Conservation (phyloP, 164 flowering plant species). For the Vitis amurensis region DNA sequence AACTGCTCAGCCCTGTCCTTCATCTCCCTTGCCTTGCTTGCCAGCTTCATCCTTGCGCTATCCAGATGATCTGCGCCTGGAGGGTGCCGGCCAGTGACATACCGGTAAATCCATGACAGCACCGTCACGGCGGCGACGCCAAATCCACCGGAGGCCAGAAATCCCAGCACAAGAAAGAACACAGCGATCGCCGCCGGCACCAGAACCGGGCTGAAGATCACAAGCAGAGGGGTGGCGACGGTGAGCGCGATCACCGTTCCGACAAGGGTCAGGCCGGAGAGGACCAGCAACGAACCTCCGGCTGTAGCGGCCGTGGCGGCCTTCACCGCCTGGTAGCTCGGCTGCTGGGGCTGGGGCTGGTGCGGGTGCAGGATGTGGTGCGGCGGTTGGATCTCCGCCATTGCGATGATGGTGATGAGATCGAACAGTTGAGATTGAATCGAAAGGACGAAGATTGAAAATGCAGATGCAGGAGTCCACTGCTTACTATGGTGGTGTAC, state of each 20-base stretch:
- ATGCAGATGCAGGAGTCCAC: background rate
- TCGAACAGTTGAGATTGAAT: background rate
- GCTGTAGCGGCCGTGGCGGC: conserved; percentile 48
- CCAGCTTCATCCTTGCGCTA: conserved; percentile 33
- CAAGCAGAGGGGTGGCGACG: conserved; percentile 47
- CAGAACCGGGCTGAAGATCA: conserved; percentile 42
- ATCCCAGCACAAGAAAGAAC: conserved; percentile 31
- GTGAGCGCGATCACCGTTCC: conserved; percentile 45
- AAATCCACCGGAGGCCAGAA: conserved; percentile 52
- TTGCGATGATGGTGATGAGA: background rate
- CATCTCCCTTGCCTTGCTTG: conserved; percentile 44
- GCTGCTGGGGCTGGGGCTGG: conserved; percentile 15
- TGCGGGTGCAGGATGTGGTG: conserved; percentile 7
- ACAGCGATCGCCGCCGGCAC: conserved; percentile 46
- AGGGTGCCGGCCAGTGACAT: conserved; percentile 45
- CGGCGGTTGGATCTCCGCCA: conserved; percentile 20
- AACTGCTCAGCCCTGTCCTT: conserved; percentile 46
- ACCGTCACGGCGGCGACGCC: conserved; percentile 48
- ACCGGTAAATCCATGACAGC: conserved; percentile 47
- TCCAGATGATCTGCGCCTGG: conserved; percentile 46
- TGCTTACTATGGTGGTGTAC: too few relatives aligned
- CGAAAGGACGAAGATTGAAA: too few relatives aligned
- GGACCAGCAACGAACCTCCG: conserved; percentile 42
- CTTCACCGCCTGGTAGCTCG: conserved; percentile 35
- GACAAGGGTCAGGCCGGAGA: conserved; percentile 46